These are phyloP conservation scores for Pisolithus thermaeus DNA, from an alignment of 1,284 basidiomycete genomes.

Conservation along the genomic window DNA sequence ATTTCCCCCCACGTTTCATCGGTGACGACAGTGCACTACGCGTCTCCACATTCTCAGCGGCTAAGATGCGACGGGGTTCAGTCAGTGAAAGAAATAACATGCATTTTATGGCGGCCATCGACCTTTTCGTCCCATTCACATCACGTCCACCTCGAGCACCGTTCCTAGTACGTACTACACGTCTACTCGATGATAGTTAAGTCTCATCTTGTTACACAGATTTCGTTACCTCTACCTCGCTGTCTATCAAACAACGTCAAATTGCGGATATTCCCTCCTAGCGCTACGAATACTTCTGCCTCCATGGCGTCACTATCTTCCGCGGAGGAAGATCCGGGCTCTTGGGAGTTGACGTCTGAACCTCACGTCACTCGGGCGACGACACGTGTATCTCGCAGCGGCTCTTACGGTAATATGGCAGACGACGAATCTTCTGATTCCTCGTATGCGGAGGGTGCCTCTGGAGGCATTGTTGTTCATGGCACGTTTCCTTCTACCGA, in stretches of 20 bases:
- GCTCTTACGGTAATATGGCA: slow-evolving; percentile 62
- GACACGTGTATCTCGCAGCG: slow-evolving; percentile 45
- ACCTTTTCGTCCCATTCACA: slow-evolving; percentile 65
- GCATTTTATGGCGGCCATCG: slow-evolving; percentile 74
- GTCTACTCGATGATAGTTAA: neutral
- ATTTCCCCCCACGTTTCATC: slow-evolving; percentile 48
- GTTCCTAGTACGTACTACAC: slow-evolving; percentile 49
- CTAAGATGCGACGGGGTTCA: slow-evolving; percentile 44
- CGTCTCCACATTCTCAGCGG: slow-evolving; percentile 30
- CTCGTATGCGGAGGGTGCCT: slow-evolving; percentile 43
- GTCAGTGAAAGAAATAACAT: slow-evolving; percentile 49
- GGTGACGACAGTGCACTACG: slow-evolving; percentile 30
- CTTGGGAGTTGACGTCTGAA: slow-evolving; percentile 74
- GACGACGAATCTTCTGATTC: slow-evolving; percentile 79
- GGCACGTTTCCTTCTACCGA: slow-evolving; percentile 76
- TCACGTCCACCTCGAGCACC: slow-evolving; percentile 63
- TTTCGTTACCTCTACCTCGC: slow-evolving; percentile 68
- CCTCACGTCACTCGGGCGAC: slow-evolving; percentile 61
- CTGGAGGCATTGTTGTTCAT: slow-evolving; percentile 61
- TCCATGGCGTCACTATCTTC: slow-evolving; percentile 72
- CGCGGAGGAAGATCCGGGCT: slow-evolving; percentile 55
- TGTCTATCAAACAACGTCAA: slow-evolving; percentile 72
- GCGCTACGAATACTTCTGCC: slow-evolving; percentile 39
- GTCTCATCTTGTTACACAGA: slow-evolving; percentile 31
- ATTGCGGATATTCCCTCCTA: slow-evolving; percentile 63